These are phyloP conservation scores for Termitomyces sp. DNA, from an alignment of 768 basidiomycete genomes.

Conservation along the genomic window DNA sequence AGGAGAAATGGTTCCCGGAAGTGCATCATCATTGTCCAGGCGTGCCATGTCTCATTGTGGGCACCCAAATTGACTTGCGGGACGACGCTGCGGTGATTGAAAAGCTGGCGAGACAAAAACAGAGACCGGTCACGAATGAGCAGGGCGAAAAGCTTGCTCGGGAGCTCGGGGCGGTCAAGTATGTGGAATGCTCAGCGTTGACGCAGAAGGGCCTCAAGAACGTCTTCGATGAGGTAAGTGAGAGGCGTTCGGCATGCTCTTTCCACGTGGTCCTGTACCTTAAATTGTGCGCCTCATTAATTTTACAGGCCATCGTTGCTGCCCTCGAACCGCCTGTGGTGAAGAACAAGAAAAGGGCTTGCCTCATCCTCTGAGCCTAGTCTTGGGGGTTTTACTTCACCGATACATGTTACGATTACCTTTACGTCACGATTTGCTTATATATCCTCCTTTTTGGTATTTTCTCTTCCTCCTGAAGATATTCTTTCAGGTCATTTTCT, in stretches of 20 bases:
- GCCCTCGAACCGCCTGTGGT: slow-evolving; percentile 96
- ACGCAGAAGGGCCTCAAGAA: slow-evolving; percentile 99
- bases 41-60: slow-evolving; percentile 98
- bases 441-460: slow-evolving; percentile 38
- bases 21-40: slow-evolving; percentile 99
- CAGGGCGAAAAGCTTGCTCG: slow-evolving; percentile 93
- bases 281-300: slow-evolving; percentile 8
- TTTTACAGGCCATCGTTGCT: slow-evolving; percentile 87
- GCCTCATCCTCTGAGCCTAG: slow-evolving; percentile 73
- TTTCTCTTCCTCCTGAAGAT: slow-evolving; percentile 32
- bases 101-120: slow-evolving; percentile 95
- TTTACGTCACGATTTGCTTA: slow-evolving; percentile 39
- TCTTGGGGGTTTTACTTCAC: slow-evolving; percentile 19
- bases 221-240: slow-evolving; percentile 95
- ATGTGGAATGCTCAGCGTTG: slow-evolving; percentile 97
- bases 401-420: slow-evolving; percentile 28
- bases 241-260: slow-evolving; percentile 1
- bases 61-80: slow-evolving; percentile 95
- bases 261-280: slow-evolving; percentile 7
- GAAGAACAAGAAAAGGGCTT: slow-evolving; percentile 71
- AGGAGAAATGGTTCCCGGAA: slow-evolving; percentile 99
- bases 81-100: slow-evolving; percentile 92
- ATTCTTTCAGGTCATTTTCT: slow-evolving; percentile 20
- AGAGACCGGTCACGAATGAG: slow-evolving; percentile 83
- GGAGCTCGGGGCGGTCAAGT: slow-evolving; percentile 97